Evolutionary conservation across 495 filamentous ascomycete species (phyloP).

Genomic region (Tuber magnatum): DNA sequence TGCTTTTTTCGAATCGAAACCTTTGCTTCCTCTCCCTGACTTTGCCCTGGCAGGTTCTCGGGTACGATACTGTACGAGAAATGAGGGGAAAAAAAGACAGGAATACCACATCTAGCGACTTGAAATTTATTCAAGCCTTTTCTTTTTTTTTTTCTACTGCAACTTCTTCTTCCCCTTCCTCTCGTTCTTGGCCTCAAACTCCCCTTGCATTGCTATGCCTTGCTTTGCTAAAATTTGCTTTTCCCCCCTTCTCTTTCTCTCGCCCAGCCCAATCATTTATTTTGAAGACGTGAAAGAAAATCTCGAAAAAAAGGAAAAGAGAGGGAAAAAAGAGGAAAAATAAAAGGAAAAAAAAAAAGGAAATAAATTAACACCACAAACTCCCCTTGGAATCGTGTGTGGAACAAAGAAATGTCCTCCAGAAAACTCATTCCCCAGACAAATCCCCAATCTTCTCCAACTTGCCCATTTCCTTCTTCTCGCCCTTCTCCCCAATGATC

Average conservation of each 20-base stretch:
- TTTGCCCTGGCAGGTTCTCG: neutral
- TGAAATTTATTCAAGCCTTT: neutral
- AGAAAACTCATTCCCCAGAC: slow-evolving; percentile 22
- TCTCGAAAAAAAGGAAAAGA: neutral
- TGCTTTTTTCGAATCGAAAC: neutral
- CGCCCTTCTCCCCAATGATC: slow-evolving; percentile 83
- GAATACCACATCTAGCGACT: neutral
- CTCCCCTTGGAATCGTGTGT: slow-evolving; percentile 4
- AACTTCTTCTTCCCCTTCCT: neutral
- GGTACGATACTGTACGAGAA: too few species aligned
- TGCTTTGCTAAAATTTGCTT: neutral
- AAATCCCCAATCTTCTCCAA: slow-evolving; percentile 64
- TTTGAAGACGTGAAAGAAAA: neutral
- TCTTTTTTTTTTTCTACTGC: neutral
- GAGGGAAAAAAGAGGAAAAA: neutral
- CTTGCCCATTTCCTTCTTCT: slow-evolving; percentile 88
- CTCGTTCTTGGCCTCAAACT: too few species aligned
- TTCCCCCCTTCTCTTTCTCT: neutral
- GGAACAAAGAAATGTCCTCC: neutral
- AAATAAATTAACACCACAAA: slow-evolving; percentile 1
- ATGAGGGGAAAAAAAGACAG: too few species aligned
- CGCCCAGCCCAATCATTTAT: neutral
- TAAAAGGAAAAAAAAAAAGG: neutral
- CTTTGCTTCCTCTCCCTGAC: neutral
- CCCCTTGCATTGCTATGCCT: neutral